Percentiles rank a stretch among this genome's conserved stretches.
These are phyloP conservation scores for Cicer arietinum DNA, from an alignment of 306 rosid genomes.

Conservation along the genomic window DNA sequence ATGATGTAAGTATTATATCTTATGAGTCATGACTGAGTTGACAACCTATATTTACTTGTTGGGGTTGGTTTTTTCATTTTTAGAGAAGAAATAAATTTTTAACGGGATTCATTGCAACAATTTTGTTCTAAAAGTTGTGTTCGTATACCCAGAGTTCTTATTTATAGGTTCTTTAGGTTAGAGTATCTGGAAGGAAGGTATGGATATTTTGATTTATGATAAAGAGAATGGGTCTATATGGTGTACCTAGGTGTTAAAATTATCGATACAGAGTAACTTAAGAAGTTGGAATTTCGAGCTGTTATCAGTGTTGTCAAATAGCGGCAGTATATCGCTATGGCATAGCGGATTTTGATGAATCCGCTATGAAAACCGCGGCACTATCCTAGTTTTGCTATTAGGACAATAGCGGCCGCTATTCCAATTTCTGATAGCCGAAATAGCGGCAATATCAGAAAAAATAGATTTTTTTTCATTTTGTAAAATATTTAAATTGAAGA, in stretches of 20 bases:
- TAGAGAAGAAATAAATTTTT: slow-evolving; percentile 13
- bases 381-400: too few species aligned
- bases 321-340: too few species aligned
- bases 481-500: too few species aligned
- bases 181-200: slow-evolving; percentile 15
- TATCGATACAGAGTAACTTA: slow-evolving; percentile 7
- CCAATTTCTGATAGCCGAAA: too few species aligned
- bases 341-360: too few species aligned
- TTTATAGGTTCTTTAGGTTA: slow-evolving; percentile 31
- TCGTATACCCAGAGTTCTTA: slow-evolving; percentile 9
- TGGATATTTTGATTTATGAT: slow-evolving; percentile 30
- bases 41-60: slow-evolving; percentile 1
- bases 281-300: slow-evolving; percentile 9
- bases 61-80: neutral
- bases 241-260: slow-evolving; percentile 22
- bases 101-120: neutral
- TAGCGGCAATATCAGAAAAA: too few species aligned
- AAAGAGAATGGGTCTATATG: neutral
- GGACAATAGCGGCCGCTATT: too few species aligned
- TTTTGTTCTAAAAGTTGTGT: slow-evolving; percentile 14
- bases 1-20: slow-evolving; percentile 71
- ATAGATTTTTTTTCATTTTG: too few species aligned
- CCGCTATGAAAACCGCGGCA: too few species aligned
- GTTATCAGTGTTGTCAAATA: neutral
- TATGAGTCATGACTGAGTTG: neutral